Percentiles rank a stretch among this genome's conserved stretches.
These are phyloP conservation scores for Stagonosporopsis tanaceti DNA, from an alignment of 2,329 filamentous ascomycete genomes.

Conservation along the genomic window DNA sequence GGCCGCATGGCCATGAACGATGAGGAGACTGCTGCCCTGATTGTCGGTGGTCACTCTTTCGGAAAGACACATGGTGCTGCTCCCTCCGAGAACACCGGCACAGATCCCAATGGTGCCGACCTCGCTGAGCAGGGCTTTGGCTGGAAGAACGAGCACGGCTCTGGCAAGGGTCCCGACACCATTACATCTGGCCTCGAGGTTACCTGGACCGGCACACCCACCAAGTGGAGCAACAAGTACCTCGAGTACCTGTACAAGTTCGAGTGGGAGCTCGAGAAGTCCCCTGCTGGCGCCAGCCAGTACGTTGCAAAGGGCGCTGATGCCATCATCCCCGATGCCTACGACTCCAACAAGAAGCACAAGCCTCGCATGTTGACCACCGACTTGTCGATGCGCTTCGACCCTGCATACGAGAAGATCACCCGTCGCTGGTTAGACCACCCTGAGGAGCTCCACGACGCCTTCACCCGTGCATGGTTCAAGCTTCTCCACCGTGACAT, in stretches of 20 bases:
- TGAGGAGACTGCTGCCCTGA: constrained; percentile 81
- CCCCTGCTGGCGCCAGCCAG: constrained; percentile 78
- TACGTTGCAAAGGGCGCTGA: constrained; percentile 76
- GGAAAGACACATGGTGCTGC: constrained; percentile 83
- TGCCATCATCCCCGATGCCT: constrained; percentile 74
- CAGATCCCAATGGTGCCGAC: constrained; percentile 70
- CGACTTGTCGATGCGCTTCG: constrained; percentile 75
- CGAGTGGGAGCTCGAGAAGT: constrained; percentile 80
- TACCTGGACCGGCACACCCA: constrained; percentile 78
- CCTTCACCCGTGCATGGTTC: constrained; percentile 80
- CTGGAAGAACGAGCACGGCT: constrained; percentile 71
- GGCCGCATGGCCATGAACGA: constrained; percentile 84
- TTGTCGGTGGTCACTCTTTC: constrained; percentile 79
- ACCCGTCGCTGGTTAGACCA: constrained; percentile 73
- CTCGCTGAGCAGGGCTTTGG: constrained; percentile 75
- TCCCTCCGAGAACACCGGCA: constrained; percentile 68
- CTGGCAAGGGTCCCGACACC: constrained; percentile 74
- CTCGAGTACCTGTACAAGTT: constrained; percentile 80
- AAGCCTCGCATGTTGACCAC: constrained; percentile 79
- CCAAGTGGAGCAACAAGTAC: constrained; percentile 78
- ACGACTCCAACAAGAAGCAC: constrained; percentile 74
- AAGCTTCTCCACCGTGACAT: constrained; percentile 84
- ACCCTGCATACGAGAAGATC: constrained; percentile 79
- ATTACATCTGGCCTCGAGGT: constrained; percentile 82
- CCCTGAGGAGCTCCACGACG: constrained; percentile 72